Conservation (phyloP, 108 stramenopile species). For the Conticribra weissflogii region DNA sequence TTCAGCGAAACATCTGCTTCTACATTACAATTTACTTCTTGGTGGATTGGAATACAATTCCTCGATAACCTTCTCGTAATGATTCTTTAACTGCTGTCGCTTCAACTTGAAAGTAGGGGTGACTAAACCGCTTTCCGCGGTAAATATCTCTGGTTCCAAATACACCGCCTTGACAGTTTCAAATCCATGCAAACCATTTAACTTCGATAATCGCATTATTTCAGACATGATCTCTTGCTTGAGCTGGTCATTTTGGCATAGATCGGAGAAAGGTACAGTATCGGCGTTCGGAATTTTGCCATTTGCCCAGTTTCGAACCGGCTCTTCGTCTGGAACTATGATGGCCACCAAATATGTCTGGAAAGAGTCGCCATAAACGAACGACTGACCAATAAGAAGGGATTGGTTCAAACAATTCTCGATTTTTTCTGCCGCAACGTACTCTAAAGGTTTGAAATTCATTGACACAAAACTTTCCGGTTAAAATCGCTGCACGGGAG, state of each 20-base stretch:
- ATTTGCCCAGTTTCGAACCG: constrained; percentile 60
- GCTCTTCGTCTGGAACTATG: constrained; percentile 94
- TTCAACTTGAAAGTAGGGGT: constrained; percentile 98
- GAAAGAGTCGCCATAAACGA: constrained; percentile 95
- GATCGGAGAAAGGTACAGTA: constrained; percentile 58
- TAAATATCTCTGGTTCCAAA: constrained; percentile 79
- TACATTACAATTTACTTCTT: constrained; percentile 57
- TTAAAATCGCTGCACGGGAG: background rate
- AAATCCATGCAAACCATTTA: constrained; percentile 88
- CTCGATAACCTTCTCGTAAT: constrained; percentile 81
- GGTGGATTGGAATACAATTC: constrained; percentile 84
- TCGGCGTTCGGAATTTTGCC: constrained; percentile 30
- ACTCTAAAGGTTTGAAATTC: constrained; percentile 44
- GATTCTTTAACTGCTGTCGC: constrained; percentile 73
- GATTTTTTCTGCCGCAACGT: constrained; percentile 96
- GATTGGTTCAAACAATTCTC: constrained; percentile 91
- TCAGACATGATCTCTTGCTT: constrained; percentile 65
- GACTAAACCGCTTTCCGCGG: constrained; percentile 82
- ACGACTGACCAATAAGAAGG: constrained; percentile 84
- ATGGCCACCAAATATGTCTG: constrained; percentile 90
- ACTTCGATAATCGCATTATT: constrained; percentile 63
- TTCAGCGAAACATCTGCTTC: too few species aligned
- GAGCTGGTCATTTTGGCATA: constrained; percentile 73
- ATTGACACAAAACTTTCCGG: too few species aligned
- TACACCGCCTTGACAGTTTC: constrained; percentile 86